These are phyloP conservation scores for Clarireedia sp. DNA, from an alignment of 2,329 filamentous ascomycete species.

Conservation along the genomic window DNA sequence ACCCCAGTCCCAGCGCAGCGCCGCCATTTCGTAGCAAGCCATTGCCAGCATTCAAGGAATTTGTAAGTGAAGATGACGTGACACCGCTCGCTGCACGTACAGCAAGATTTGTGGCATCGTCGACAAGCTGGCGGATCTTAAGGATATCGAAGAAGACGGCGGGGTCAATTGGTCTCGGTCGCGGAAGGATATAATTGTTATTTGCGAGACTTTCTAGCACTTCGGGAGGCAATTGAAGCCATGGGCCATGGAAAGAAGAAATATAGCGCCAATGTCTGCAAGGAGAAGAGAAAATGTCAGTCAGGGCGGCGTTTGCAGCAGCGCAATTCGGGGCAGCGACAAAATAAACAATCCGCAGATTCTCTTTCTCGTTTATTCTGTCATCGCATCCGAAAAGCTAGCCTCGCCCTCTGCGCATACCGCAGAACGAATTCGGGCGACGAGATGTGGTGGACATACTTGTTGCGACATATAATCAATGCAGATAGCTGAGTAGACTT, in stretches of 20 bases:
- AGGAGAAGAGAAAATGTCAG: conserved; percentile 6
- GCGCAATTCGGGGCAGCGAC: background rate
- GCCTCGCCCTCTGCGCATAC: background rate
- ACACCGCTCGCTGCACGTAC: conserved; percentile 70
- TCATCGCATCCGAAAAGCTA: conserved; percentile 2
- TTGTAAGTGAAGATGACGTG: conserved; percentile 55
- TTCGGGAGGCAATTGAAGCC: conserved; percentile 72
- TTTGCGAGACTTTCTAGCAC: conserved; percentile 72
- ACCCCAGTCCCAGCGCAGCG: conserved; percentile 49
- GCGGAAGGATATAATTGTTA: conserved; percentile 69
- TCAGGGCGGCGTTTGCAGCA: background rate
- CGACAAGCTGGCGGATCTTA: conserved; percentile 72
- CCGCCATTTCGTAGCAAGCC: conserved; percentile 39
- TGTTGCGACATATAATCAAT: conserved; percentile 58
- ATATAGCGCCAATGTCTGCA: conserved; percentile 77
- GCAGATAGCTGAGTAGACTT: conserved; percentile 36
- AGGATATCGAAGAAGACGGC: conserved; percentile 76
- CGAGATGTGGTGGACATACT: conserved; percentile 42
- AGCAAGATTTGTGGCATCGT: conserved; percentile 70
- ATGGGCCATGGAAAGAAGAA: conserved; percentile 74
- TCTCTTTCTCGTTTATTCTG: conserved; percentile 1
- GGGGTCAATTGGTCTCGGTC: conserved; percentile 69
- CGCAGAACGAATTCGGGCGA: background rate
- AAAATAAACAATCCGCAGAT: background rate
- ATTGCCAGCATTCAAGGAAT: conserved; percentile 42